A percentile compares a stretch with the other conserved stretches of the same genome.
Evolutionary conservation across 1,284 basidiomycete species (phyloP).

Genomic region (Inonotus hispidus): DNA sequence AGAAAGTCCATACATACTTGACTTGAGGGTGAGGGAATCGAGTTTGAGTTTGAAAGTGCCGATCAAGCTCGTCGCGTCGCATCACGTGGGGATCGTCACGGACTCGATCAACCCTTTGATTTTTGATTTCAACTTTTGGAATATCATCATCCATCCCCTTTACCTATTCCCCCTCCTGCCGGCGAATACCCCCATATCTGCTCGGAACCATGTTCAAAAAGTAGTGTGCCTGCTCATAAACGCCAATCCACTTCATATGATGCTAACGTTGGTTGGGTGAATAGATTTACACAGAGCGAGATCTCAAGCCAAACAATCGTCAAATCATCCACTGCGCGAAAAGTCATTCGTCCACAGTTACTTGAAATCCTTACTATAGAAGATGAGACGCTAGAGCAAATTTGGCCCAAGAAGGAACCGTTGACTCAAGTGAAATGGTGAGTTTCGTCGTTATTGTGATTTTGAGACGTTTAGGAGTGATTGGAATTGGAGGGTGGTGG

Average conservation of each 20-base stretch:
- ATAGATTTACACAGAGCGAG: slow-evolving; percentile 82
- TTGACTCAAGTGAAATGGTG: slow-evolving; percentile 94
- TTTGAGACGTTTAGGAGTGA: neutral
- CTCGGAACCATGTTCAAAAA: slow-evolving; percentile 22
- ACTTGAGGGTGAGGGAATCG: neutral
- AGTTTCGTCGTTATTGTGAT: slow-evolving; percentile 12
- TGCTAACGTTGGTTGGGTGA: neutral
- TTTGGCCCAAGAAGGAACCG: slow-evolving; percentile 99
- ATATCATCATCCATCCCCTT: neutral
- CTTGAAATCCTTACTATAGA: slow-evolving; percentile 84
- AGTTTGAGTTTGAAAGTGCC: neutral
- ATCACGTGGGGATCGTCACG: neutral
- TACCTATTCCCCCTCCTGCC: neutral
- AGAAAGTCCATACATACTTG: neutral
- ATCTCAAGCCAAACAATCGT: slow-evolving; percentile 90
- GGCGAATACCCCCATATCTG: neutral
- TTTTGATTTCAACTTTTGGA: neutral
- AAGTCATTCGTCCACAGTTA: slow-evolving; percentile 78
- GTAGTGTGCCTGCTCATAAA: slow-evolving; percentile 7
- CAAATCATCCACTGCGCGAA: slow-evolving; percentile 85
- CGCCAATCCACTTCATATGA: slow-evolving; percentile 2
- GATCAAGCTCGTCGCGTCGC: neutral
- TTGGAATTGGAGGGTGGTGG: too few relatives aligned
- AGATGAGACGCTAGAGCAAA: slow-evolving; percentile 76
- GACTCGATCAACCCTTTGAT: too few relatives aligned